Percentiles rank a stretch among this genome's conserved stretches.
phyloP scores from a whole-genome alignment of 768 basidiomycete genomes.

The Psilocybe tampanensis region DNA sequence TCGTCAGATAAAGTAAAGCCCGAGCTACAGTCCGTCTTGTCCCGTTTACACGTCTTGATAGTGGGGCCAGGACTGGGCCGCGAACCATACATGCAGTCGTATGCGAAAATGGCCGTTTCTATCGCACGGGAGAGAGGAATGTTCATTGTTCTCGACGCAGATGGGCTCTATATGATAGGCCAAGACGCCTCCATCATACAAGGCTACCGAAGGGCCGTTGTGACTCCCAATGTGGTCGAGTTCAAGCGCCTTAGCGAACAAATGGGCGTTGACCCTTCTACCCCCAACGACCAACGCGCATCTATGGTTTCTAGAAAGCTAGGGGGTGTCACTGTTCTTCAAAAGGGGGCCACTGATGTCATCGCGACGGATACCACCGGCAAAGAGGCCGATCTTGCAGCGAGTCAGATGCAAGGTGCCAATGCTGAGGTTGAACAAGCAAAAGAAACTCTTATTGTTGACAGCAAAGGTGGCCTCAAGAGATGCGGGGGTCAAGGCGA shows the following conservation, averaged over 20 bases:
- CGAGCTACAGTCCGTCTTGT: slow-evolving; percentile 68
- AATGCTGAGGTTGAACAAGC: slow-evolving; percentile 54
- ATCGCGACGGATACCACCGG: slow-evolving; percentile 78
- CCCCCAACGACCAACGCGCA: slow-evolving; percentile 59
- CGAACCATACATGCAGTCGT: slow-evolving; percentile 86
- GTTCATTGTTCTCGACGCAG: slow-evolving; percentile 94
- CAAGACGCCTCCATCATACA: slow-evolving; percentile 72
- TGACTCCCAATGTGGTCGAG: slow-evolving; percentile 95
- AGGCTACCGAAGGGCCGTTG: slow-evolving; percentile 84
- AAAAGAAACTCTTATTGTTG: slow-evolving; percentile 65
- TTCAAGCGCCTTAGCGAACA: slow-evolving; percentile 83
- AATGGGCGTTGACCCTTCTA: slow-evolving; percentile 61
- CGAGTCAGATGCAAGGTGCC: slow-evolving; percentile 43
- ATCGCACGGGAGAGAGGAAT: slow-evolving; percentile 76
- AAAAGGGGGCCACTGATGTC: slow-evolving; percentile 86
- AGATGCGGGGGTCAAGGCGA: slow-evolving; percentile 97
- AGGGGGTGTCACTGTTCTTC: slow-evolving; percentile 86
- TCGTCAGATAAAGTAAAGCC: slow-evolving; percentile 47
- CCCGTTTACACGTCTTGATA: slow-evolving; percentile 88
- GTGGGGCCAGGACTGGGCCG: slow-evolving; percentile 95
- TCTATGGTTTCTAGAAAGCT: slow-evolving; percentile 70
- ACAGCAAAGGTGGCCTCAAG: slow-evolving; percentile 80
- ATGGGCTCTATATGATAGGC: slow-evolving; percentile 84
- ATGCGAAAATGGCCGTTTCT: slow-evolving; percentile 72
- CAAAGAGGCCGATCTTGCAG: slow-evolving; percentile 45